Evolutionary conservation across 2,329 filamentous ascomycete species (phyloP), one percentile per base, ranked within the genome.

Genomic region (Didymella segeticola): DNA sequence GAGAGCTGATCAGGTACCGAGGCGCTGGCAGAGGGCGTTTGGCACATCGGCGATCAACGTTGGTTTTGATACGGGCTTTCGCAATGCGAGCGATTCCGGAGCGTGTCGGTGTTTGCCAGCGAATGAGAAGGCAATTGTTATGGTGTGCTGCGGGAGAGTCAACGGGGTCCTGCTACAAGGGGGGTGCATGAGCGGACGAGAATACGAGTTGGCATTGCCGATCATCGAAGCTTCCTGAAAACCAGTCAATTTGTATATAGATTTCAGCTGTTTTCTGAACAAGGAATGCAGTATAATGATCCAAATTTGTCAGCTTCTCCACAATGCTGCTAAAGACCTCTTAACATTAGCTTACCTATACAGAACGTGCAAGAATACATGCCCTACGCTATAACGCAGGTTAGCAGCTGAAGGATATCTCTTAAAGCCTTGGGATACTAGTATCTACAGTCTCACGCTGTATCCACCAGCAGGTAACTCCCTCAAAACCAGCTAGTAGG

Each of bases 1-100:
- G 14, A 22, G 43, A 30, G 50, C 34, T 49, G 45, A 49, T 49
- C 51, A 46, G 45, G 45, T 42, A 49, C 51, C 39, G 39, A 54
- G 31, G 27, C 23, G 27, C 26, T 30, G 39, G 39, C 38, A 27
- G 27, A 33, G 39, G 33, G 39, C 34, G 27, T 14, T n/a, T 43
- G 26, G 20, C 4, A 30, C 39, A 49, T 54, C 51, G 51, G 33
- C 51, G 51, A 49, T 54, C 29, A 36, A 36, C 33, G 34, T 48
- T 37, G 22, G n/a, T 15, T 26, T 43, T 27, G 15, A 31, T 17
- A 12, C 25, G 22, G 14, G 27, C 7, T 5, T 45, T 14, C 30
- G 41, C 20, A 15, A 25, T 37, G 37, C 25, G 41, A 52, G 48
- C 48, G 41, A 52, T 3, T 46, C 15, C 47, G 42, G 43, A 34